Percentiles rank a stretch among this genome's conserved stretches.
phyloP scores from a whole-genome alignment of 169 alveolate genomes.

The Plasmodium yoelii region DNA sequence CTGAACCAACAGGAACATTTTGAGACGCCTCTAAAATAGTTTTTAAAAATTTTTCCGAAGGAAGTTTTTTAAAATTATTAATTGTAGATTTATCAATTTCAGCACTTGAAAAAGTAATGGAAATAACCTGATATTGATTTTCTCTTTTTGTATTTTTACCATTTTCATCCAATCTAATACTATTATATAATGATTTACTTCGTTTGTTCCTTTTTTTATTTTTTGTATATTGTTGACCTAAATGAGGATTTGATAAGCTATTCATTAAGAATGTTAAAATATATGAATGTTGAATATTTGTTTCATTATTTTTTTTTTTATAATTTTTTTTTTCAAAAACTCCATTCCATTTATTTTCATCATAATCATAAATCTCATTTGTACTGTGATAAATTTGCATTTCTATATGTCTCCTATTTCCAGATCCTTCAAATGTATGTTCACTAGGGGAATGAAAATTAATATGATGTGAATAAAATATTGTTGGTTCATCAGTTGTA shows the following conservation, averaged over 20 bases:
- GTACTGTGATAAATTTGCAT: constrained; percentile 90
- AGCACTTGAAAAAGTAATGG: constrained; percentile 89
- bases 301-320: constrained; percentile 8
- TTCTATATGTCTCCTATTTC: constrained; percentile 88
- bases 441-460: constrained; percentile 90
- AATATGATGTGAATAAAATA: constrained; percentile 86
- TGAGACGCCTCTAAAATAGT: constrained; percentile 82
- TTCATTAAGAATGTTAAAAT: constrained; percentile 32
- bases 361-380: constrained; percentile 74
- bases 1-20: constrained; percentile 65
- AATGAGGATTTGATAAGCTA: constrained; percentile 36
- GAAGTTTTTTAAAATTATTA: constrained; percentile 82
- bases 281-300: constrained; percentile 19
- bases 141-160: constrained; percentile 32
- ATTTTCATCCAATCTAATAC: no score
- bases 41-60: constrained; percentile 87
- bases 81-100: constrained; percentile 86
- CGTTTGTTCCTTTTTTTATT: constrained; percentile 37
- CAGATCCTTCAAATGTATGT: constrained; percentile 90
- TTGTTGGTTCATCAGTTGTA: constrained; percentile 87
- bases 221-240: constrained; percentile 67
- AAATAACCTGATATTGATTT: constrained; percentile 88
- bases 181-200: no score
- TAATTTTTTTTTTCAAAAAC: neutral
- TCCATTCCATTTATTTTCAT: constrained; percentile 26